Conservation (phyloP, 1,284 basidiomycete genomes). For the Puccinia brachypodii region DNA sequence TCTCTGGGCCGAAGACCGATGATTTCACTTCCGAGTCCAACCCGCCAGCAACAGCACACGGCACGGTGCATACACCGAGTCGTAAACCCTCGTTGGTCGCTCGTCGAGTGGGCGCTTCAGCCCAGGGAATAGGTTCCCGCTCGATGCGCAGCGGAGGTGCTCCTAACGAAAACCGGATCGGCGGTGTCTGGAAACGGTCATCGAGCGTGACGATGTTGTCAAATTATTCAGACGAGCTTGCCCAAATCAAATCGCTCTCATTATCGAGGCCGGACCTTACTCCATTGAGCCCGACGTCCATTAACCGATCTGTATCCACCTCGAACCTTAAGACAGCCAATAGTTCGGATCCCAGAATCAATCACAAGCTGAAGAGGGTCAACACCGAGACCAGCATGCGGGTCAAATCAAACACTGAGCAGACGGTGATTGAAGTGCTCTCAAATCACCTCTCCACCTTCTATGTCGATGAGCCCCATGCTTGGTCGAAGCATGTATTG, state of each 20-base stretch:
- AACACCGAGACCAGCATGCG: conserved; percentile 37
- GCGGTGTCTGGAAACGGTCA: conserved; percentile 15
- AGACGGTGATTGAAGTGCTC: conserved; percentile 39
- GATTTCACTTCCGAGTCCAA: not conserved
- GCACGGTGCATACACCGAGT: not conserved
- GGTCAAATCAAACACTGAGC: conserved; percentile 42
- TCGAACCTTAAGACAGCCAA: conserved; percentile 25
- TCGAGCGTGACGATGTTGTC: not conserved
- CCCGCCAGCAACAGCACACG: not conserved
- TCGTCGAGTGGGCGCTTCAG: conserved; percentile 11
- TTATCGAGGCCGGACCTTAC: not conserved
- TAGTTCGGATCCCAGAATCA: not conserved
- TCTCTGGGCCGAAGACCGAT: conserved; percentile 14
- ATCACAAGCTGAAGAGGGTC: not conserved
- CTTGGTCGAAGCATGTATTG: conserved; percentile 41
- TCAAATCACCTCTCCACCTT: conserved; percentile 33
- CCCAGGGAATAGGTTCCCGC: not conserved
- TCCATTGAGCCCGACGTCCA: not conserved
- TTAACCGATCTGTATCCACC: conserved; percentile 34
- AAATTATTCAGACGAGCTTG: not conserved
- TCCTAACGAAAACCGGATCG: not conserved
- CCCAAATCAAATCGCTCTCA: not conserved
- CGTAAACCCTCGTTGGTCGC: conserved; percentile 33
- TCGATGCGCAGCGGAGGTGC: conserved; percentile 13
- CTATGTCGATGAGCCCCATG: conserved; percentile 36